Conservation (phyloP, 306 rosid genomes). For the Dryas octopetala region DNA sequence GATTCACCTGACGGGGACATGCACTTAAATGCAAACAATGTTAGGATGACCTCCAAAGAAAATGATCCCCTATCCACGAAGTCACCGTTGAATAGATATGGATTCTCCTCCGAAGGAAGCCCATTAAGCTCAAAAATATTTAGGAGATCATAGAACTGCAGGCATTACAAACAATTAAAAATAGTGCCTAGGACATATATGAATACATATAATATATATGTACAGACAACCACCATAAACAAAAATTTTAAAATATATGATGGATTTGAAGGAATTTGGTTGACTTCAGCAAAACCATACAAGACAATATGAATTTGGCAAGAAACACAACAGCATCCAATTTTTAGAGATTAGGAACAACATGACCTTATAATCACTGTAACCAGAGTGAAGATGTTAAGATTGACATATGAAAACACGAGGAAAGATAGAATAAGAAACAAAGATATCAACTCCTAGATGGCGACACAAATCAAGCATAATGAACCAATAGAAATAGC, state of each 20-base stretch:
- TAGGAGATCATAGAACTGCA: constrained; percentile 94
- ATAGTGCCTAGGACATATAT: constrained; percentile 2
- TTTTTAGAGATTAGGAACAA: too few relatives aligned
- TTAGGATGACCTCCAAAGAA: constrained; percentile 93
- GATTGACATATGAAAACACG: too few relatives aligned
- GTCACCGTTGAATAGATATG: constrained; percentile 95
- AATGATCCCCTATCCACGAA: constrained; percentile 99
- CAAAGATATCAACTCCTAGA: too few relatives aligned
- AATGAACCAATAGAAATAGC: too few relatives aligned
- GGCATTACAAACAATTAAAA: constrained; percentile 20
- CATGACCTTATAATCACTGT: too few relatives aligned
- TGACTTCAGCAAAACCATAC: constrained; percentile 5
- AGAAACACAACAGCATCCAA: too few relatives aligned
- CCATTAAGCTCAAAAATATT: constrained; percentile 99
- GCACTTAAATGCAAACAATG: constrained; percentile 98
- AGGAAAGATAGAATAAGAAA: too few relatives aligned
- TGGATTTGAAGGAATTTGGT: neutral
- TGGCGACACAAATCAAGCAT: too few relatives aligned
- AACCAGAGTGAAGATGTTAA: too few relatives aligned
- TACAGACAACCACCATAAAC: neutral
- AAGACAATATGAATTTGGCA: neutral
- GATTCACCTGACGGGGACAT: constrained; percentile 91
- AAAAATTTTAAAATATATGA: neutral
- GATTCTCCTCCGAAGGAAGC: constrained; percentile 99
- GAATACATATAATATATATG: neutral